These are phyloP conservation scores for Candida frijolesensis DNA, from an alignment of 1,139 yeast genomes.

Conservation along the genomic window DNA sequence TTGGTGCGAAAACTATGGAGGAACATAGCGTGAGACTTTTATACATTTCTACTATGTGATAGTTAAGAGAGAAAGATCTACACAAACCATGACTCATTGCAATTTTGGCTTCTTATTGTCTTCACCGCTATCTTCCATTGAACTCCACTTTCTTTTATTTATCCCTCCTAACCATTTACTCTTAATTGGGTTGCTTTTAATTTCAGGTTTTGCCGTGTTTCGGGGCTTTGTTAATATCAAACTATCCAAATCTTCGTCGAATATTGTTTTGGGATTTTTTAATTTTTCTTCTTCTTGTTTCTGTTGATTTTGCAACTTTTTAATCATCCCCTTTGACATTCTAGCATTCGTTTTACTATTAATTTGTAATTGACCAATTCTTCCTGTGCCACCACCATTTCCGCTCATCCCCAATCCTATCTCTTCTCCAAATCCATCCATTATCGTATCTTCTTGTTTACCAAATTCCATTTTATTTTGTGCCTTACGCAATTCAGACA, in stretches of 20 bases:
- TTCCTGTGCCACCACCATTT: constrained; percentile 29
- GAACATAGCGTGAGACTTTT: not conserved
- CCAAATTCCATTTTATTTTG: constrained; percentile 89
- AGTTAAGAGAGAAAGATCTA: not conserved
- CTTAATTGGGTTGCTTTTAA: not conserved
- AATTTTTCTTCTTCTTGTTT: constrained; percentile 11
- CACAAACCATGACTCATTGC: not conserved
- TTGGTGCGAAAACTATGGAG: not conserved
- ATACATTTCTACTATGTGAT: not conserved
- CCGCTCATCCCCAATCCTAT: constrained; percentile 80
- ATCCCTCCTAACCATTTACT: constrained; percentile 28
- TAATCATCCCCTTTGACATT: constrained; percentile 55
- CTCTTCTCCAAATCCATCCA: constrained; percentile 75
- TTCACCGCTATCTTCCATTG: not conserved
- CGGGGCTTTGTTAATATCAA: constrained; percentile 16
- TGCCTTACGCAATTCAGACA: constrained; percentile 80
- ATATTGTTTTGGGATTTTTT: constrained; percentile 12
- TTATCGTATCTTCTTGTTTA: constrained; percentile 61
- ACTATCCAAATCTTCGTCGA: constrained; percentile 21
- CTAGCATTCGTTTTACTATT: constrained; percentile 51
- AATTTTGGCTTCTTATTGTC: constrained; percentile 3
- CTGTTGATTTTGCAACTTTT: constrained; percentile 35
- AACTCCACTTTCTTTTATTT: constrained; percentile 17
- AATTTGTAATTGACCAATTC: constrained; percentile 38
- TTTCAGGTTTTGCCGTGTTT: not conserved